These are phyloP conservation scores for Nicotiana paniculata DNA, from an alignment of 257 asterid species.

Conservation along the genomic window DNA sequence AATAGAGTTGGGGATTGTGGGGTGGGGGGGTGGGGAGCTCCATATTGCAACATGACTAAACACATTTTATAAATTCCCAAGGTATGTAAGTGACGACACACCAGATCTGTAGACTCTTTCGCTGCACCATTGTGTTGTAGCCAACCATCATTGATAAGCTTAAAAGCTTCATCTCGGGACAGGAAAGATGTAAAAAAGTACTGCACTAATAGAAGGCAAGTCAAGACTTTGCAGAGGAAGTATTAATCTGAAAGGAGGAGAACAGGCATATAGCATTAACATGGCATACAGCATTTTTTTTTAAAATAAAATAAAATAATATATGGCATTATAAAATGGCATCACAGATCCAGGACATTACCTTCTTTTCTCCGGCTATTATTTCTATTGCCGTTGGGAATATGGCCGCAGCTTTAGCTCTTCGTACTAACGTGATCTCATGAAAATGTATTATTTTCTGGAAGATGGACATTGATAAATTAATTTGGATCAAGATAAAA, in stretches of 20 bases:
- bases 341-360: conserved; percentile 17
- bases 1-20: background rate
- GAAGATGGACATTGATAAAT: conserved; percentile 11
- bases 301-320: no score
- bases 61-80: background rate
- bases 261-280: background rate
- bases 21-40: background rate
- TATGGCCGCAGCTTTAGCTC: conserved; percentile 89
- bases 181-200: conserved; percentile 89
- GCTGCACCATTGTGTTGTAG: conserved; percentile 38
- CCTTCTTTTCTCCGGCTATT: conserved; percentile 84
- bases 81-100: conserved; percentile 33
- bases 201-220: conserved; percentile 43
- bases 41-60: background rate
- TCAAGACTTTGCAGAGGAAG: background rate
- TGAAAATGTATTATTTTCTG: conserved; percentile 76
- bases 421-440: conserved; percentile 72
- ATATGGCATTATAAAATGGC: background rate
- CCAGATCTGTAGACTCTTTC: conserved; percentile 47
- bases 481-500: background rate
- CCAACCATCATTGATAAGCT: conserved; percentile 91
- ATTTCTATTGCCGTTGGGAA: conserved; percentile 96
- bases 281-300: background rate
- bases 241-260: background rate
- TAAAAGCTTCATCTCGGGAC: conserved; percentile 98